Evolutionary conservation across 176 grass and related monocot species (phyloP).

Genomic region (Melocanna baccifera): DNA sequence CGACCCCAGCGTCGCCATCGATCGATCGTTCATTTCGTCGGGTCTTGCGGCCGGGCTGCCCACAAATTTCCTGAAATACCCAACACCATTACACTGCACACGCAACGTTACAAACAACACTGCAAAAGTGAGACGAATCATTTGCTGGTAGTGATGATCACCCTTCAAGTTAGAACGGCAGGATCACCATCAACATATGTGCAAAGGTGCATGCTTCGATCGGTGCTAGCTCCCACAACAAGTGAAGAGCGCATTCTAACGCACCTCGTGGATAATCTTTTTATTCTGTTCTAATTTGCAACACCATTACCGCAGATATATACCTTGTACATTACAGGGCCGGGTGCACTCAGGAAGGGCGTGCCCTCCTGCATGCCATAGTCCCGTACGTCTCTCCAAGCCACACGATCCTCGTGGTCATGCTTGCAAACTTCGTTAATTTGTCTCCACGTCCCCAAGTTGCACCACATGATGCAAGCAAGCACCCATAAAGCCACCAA

Average conservation of each 20-base stretch:
- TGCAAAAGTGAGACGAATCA: background rate
- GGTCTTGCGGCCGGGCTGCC: background rate
- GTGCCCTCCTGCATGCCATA: too few relatives aligned
- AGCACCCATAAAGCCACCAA: background rate
- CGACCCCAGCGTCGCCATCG: slow-evolving; percentile 1
- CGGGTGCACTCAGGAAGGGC: background rate
- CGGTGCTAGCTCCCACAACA: background rate
- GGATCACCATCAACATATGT: background rate
- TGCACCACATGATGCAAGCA: background rate
- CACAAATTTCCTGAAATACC: too few relatives aligned
- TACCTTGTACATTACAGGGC: background rate
- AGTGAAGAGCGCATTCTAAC: too few relatives aligned
- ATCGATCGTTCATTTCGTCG: background rate
- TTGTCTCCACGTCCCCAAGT: background rate
- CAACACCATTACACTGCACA: background rate
- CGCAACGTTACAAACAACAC: background rate
- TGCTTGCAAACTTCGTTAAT: background rate
- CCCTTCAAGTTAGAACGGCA: background rate
- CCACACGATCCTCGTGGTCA: background rate
- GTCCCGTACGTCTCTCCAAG: background rate
- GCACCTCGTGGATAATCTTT: background rate
- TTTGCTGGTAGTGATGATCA: background rate
- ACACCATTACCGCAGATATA: background rate
- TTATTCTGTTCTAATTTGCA: background rate
- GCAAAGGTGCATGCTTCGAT: background rate